A percentile compares a stretch with the other conserved stretches of the same genome.
phyloP scores from a whole-genome alignment of 495 filamentous ascomycete species.

The Saxispiralis lemnorum region DNA sequence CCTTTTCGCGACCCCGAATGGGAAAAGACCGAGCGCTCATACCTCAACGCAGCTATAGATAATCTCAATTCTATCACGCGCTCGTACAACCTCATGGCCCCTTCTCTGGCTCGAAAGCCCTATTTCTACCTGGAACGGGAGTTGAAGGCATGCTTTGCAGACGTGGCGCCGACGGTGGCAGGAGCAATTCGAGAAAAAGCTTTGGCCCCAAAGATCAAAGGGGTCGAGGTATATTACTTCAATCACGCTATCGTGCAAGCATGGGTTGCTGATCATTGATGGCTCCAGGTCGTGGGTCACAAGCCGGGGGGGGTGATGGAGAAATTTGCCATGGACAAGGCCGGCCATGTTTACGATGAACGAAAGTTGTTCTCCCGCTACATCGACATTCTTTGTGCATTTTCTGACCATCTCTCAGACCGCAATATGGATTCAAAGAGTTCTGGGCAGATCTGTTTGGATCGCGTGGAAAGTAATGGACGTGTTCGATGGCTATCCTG shows the following conservation, averaged over 20 bases:
- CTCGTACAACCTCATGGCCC: conserved; percentile 89
- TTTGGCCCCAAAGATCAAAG: conserved; percentile 29
- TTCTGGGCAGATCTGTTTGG: conserved; percentile 71
- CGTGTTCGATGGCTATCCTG: too few species aligned
- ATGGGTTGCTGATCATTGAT: not conserved
- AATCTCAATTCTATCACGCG: conserved; percentile 66
- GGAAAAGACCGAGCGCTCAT: conserved; percentile 54
- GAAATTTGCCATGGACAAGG: conserved; percentile 33
- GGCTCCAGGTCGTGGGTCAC: conserved; percentile 18
- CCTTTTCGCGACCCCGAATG: conserved; percentile 51
- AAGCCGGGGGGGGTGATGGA: conserved; percentile 33
- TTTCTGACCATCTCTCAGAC: too few species aligned
- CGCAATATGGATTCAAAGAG: conserved; percentile 69
- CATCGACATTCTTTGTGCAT: too few species aligned
- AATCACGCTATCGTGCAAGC: too few species aligned
- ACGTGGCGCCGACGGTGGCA: conserved; percentile 61
- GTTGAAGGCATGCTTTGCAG: conserved; percentile 60
- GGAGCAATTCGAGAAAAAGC: conserved; percentile 55
- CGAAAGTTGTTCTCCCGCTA: conserved; percentile 28
- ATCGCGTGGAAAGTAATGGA: not conserved
- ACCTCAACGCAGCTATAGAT: conserved; percentile 59
- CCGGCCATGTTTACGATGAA: conserved; percentile 50
- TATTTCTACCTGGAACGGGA: conserved; percentile 78
- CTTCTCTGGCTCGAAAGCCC: conserved; percentile 78
- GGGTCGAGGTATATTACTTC: conserved; percentile 15